Evolutionary conservation across 2,329 filamentous ascomycete genomes (phyloP), one percentile per base, ranked within the genome.

Genomic region (Penicillium janthinellum): DNA sequence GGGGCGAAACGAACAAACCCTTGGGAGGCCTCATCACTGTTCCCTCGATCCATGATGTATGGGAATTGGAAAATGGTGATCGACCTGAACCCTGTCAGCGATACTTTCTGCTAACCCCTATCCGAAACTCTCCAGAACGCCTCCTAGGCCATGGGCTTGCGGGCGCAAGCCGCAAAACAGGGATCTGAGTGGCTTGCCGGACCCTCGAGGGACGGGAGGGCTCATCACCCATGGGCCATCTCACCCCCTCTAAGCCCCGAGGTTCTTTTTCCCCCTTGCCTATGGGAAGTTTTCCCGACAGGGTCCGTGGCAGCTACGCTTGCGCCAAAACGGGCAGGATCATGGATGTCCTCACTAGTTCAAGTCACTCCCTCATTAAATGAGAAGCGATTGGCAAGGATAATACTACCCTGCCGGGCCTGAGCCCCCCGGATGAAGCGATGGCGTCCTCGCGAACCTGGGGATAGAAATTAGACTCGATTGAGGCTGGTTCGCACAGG

Each of bases 271-370:
- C 10, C 49, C 54, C 56, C 56, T 60, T 67, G 22, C 63, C 61
- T 64, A 62, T 66, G 49, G 59, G 63, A 59, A 53, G 56, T 38
- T 51, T 57, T 66, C 54, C 66, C 66, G 66, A 63, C 61, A 57
- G 60, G 62, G 57, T 62, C 66, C 58, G 64, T 64, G 49, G 49
- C 49, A 41, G 37, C 5, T 17, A 15, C 49, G 37, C 35, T 41
- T 41, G 35, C 11, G 35, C 49, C 22, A 35, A 51, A 51, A 51
- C 12, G 35, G 35, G 15, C 35, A 41, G 14, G 7, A n/a, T n/a
- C n/a, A n/a, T n/a, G n/a, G n/a, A 52, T 28, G 37, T 52, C 49
- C 31, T 52, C 17, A 11, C 37, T 38, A 39, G 49, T 52, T 28
- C 20, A 52, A 52, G 17, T 39, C 49, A 39, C 15, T 22, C 39